Evolutionary conservation across 2,329 filamentous ascomycete species (phyloP), one percentile per base, ranked within the genome.

Genomic region (Curvularia verruculosa): DNA sequence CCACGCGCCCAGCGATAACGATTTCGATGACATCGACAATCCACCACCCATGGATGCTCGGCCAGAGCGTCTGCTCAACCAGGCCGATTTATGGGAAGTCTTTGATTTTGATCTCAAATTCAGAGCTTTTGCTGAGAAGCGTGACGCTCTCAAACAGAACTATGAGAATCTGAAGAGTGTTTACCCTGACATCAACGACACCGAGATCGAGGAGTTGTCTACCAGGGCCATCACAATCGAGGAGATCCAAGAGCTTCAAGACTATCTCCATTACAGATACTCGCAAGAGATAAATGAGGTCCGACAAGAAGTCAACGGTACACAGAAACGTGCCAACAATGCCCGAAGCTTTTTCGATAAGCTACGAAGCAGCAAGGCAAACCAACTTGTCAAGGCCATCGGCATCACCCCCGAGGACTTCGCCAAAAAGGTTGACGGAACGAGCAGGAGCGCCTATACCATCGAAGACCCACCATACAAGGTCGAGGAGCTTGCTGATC

Each of bases 241-340:
- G 73, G 95, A 99, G 73, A 83, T 99, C 18, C 95, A 99, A 73
- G 95, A 99, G 75, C 79, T 99, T 21, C 94, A 98, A 72, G 95
- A 99, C 71, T 98, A 98, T 69, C 81, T 98, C 51, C 92, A 98
- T 71, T 99, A 99, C 77, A 90, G 93, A 70, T 98, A 98, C 69
- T 87, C 90, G 4, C 82, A 87, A 3, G 87, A 96, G 73, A 82
- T 98, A 47, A 94, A 91, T 72, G 93, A 98, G 61, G 78, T 96
- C 46, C 85, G 88, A 13, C 80, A 87, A 59, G 82, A 86, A 54
- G 79, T 83, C 9, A 89, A 89, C 58, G 85, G 87, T 52, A 85
- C 83, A 3, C 92, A 92, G 71, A 87, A 88, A 58, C 89, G 93
- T 28, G 92, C 95, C 5, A 89, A 93, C n/a, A 89, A 89, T 49